Evolutionary conservation across 768 basidiomycete genomes (phyloP), one percentile per base, ranked within the genome.

Genomic region (Melanogaster broomeanus): DNA sequence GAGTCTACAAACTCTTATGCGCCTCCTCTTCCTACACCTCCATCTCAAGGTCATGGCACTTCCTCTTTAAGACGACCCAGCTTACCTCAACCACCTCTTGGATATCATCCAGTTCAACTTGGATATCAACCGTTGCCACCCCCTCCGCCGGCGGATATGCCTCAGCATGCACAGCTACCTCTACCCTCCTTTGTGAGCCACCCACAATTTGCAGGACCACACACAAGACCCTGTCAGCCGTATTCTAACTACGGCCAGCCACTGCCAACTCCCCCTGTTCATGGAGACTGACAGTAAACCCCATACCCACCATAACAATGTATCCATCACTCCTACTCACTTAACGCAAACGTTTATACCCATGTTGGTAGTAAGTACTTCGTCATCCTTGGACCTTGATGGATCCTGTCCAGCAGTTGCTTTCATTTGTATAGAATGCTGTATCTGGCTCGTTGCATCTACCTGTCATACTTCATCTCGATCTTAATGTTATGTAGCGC

Each of bases 21-120:
- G 16, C 57, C 62, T 31, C 64, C 64, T 19, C 60, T 69, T 12
- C 66, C 68, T 19, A 49, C 59, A 15, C 71, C 68, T 42, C 53
- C 67, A 18, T 52, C 39, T 15, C 70, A 61, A 38, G 37, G 52
- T 46, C 57, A 63, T 53, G 59, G 55, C 25, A 62, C 55, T 39
- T 54, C 64, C 11, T 59, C 70, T 11, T 65, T 74, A n/a, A 68
- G 79, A 42, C 76, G 74, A 33, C 72, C 78, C 8, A 75, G 77
- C 57, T 70, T 86, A 19, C 83, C 81, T 45, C 76, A 76, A 28
- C 80, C 77, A 22, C 82, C 77, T 12, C 56, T 71, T 21, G 70
- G 68, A 48, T 77, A 77, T 48, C 73, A 74, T 42, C 69, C 74
- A 45, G 50, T 71, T n/a, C 77, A 79, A 21, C 68, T 72, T 18